Percentiles rank a stretch among this genome's conserved stretches.
These are phyloP conservation scores for Penstemon newberryi DNA, from an alignment of 257 asterid genomes.

Conservation along the genomic window DNA sequence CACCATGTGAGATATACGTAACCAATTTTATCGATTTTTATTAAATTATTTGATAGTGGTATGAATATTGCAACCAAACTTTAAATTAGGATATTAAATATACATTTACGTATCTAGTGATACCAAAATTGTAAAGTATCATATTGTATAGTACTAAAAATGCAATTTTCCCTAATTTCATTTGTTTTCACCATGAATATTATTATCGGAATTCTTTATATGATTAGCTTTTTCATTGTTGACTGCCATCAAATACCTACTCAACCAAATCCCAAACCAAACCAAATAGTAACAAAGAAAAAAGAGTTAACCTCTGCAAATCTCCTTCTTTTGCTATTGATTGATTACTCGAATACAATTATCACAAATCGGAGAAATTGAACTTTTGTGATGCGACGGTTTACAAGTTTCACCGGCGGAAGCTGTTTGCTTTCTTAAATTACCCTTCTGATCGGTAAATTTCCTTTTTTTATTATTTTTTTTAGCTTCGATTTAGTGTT, in stretches of 20 bases:
- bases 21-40: too few species aligned
- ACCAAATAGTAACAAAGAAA: neutral
- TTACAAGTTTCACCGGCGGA: conserved; percentile 15
- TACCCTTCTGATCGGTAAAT: neutral
- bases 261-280: conserved; percentile 25
- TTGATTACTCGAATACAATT: conserved; percentile 1
- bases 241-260: conserved; percentile 38
- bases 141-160: too few species aligned
- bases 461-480: neutral
- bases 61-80: too few species aligned
- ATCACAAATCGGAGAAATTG: conserved; percentile 12
- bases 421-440: conserved; percentile 5
- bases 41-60: too few species aligned
- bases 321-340: neutral
- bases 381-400: neutral
- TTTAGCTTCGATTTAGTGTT: conserved; percentile 16
- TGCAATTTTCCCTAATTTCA: neutral
- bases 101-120: too few species aligned
- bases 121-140: too few species aligned
- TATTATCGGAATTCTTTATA: conserved; percentile 19
- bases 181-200: conserved; percentile 15
- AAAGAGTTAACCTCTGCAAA: neutral
- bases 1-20: too few species aligned
- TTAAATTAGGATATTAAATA: too few species aligned
- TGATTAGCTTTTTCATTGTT: conserved; percentile 32